phyloP scores from a whole-genome alignment of 2,329 filamentous ascomycete species.

The Cordyceps fumosorosea region DNA sequence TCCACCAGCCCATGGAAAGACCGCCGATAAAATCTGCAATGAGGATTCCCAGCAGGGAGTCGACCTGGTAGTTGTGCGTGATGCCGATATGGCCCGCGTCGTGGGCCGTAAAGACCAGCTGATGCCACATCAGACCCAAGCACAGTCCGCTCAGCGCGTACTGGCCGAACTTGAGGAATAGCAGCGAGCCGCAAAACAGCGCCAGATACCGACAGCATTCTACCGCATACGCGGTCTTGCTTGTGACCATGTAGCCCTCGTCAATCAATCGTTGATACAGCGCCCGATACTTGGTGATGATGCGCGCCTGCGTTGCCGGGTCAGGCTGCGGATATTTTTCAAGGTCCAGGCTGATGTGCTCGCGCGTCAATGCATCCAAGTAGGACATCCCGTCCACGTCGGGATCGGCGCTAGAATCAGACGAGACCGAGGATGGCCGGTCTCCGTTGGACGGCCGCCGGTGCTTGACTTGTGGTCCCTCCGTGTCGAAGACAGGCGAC shows the following conservation, averaged over 20 bases:
- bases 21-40: constrained; percentile 88
- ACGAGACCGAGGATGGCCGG: constrained; percentile 50
- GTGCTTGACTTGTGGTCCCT: constrained; percentile 23
- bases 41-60: constrained; percentile 81
- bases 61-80: constrained; percentile 79
- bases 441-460: constrained; percentile 20
- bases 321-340: constrained; percentile 75
- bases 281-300: constrained; percentile 75
- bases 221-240: constrained; percentile 70
- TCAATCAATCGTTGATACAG: constrained; percentile 65
- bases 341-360: constrained; percentile 68
- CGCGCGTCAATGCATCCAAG: constrained; percentile 64
- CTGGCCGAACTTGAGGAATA: constrained; percentile 57
- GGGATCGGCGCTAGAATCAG: constrained; percentile 49
- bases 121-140: constrained; percentile 85
- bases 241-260: constrained; percentile 76
- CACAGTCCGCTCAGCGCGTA: constrained; percentile 65
- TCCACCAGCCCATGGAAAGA: constrained; percentile 94
- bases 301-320: constrained; percentile 61
- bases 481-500: constrained; percentile 43
- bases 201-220: constrained; percentile 65
- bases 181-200: constrained; percentile 56
- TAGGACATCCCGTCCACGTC: constrained; percentile 51
- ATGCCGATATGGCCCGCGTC: constrained; percentile 98
- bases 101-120: constrained; percentile 87